Evolutionary conservation across 148 eudicot species (phyloP).

Genomic region (Oxyria digyna): DNA sequence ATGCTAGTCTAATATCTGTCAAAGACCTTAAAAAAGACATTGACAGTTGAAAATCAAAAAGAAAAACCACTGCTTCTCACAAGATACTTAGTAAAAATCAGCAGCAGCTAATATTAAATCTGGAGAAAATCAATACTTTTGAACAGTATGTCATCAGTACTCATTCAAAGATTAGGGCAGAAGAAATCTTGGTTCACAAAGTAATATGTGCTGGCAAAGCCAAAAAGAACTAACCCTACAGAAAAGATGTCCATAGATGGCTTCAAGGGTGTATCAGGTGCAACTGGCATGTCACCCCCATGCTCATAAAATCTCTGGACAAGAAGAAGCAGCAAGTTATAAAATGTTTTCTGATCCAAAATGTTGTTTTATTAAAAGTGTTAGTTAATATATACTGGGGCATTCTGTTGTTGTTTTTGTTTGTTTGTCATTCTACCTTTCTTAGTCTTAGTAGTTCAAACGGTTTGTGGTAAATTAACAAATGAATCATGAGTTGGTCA

Average conservation of each 20-base stretch:
- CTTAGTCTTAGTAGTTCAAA: background rate
- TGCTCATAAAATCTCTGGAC: conserved; percentile 97
- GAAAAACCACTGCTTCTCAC: background rate
- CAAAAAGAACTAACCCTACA: conserved; percentile 64
- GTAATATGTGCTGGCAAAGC: background rate
- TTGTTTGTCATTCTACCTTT: background rate
- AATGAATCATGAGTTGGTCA: background rate
- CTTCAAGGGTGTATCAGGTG: conserved; percentile 67
- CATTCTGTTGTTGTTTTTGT: no score
- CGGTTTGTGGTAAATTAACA: background rate
- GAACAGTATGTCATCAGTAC: background rate
- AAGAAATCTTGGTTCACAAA: background rate
- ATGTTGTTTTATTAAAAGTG: background rate
- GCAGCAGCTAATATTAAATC: background rate
- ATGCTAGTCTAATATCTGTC: background rate
- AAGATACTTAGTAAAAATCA: background rate
- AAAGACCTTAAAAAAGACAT: background rate
- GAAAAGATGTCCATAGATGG: conserved; percentile 96
- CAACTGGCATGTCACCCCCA: conserved; percentile 78
- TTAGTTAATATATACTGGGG: no score
- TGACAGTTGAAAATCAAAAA: background rate
- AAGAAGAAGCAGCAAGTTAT: conserved; percentile 4
- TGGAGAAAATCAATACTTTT: background rate
- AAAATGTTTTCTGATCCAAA: background rate
- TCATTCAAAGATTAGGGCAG: background rate